Percentiles rank a stretch among this genome's conserved stretches.
Conservation (phyloP, 139 green algal genomes). For the Mychonastes homosphaera region DNA sequence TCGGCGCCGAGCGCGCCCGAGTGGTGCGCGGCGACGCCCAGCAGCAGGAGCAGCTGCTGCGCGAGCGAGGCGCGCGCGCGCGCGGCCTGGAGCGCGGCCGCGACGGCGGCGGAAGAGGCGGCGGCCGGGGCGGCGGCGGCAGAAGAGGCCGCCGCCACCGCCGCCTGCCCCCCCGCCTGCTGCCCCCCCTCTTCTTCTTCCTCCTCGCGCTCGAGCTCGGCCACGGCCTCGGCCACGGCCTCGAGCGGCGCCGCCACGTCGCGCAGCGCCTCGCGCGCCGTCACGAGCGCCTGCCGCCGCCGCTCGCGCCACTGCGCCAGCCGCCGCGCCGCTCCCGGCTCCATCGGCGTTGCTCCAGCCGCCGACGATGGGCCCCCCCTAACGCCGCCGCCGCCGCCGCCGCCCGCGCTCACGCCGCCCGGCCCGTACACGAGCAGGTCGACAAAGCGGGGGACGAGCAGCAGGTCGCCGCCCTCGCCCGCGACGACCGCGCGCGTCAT, state of each 20-base stretch:
- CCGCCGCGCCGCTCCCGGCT: not conserved
- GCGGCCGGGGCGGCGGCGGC: not conserved
- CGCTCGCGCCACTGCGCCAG: constrained; percentile 12
- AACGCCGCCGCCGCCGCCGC: not conserved
- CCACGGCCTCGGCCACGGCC: not conserved
- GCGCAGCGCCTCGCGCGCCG: constrained; percentile 5
- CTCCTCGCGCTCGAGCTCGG: not conserved
- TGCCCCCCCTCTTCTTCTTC: not conserved
- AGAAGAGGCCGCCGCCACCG: not conserved
- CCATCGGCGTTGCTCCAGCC: not conserved
- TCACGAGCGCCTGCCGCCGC: constrained; percentile 10
- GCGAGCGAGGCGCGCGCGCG: constrained; percentile 1
- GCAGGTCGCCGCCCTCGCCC: constrained; percentile 2
- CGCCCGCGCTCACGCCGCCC: not conserved
- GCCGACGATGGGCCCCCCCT: not conserved
- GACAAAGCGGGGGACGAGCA: constrained; percentile 20
- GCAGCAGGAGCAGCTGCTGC: constrained; percentile 23
- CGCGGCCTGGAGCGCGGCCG: constrained; percentile 5
- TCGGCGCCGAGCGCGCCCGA: not conserved
- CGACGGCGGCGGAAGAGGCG: not conserved
- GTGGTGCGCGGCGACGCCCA: constrained; percentile 2
- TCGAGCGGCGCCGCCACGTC: constrained; percentile 7
- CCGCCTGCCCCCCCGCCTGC: not conserved
- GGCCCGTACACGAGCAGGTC: constrained; percentile 29
- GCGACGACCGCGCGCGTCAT: constrained; percentile 26